Evolutionary conservation across 208 protist species (phyloP).

Genomic region (Leishmania tropica): DNA sequence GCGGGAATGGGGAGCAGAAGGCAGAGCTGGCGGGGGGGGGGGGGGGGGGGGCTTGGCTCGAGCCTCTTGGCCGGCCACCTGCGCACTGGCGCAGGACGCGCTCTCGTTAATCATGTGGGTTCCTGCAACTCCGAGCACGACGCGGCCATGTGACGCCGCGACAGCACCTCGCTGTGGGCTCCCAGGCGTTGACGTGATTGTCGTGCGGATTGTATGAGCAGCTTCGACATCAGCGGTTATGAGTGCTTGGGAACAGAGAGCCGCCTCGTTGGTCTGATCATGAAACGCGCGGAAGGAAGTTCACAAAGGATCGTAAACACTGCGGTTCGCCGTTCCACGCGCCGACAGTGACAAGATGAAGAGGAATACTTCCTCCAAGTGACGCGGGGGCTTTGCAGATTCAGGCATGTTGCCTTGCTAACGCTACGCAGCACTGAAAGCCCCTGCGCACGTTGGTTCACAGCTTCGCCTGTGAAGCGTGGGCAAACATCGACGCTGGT

Average conservation of each 20-base stretch:
- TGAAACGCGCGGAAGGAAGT: not conserved
- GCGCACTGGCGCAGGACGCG: not conserved
- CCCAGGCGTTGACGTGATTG: not conserved
- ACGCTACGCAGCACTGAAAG: not conserved
- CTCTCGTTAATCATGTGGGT: not conserved
- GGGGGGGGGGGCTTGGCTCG: not conserved
- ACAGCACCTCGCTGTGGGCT: not conserved
- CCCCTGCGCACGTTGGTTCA: not conserved
- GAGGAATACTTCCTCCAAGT: slow-evolving; percentile 7
- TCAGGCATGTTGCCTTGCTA: not conserved
- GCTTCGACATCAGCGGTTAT: not conserved
- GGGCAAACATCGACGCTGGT: not conserved
- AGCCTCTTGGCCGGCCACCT: not conserved
- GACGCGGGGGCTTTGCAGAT: not conserved
- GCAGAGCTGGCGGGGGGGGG: not conserved
- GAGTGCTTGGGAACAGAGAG: not conserved
- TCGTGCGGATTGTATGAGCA: not conserved
- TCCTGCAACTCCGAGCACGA: not conserved
- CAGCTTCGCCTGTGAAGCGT: not conserved
- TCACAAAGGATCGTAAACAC: not conserved
- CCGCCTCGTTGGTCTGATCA: not conserved
- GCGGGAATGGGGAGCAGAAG: not conserved
- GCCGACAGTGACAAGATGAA: not conserved
- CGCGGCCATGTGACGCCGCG: not conserved
- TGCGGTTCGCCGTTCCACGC: not conserved